Percentiles rank a stretch among this genome's conserved stretches.
Conservation (phyloP, 805 yeast species). For the Myxozyma nipponensis region DNA sequence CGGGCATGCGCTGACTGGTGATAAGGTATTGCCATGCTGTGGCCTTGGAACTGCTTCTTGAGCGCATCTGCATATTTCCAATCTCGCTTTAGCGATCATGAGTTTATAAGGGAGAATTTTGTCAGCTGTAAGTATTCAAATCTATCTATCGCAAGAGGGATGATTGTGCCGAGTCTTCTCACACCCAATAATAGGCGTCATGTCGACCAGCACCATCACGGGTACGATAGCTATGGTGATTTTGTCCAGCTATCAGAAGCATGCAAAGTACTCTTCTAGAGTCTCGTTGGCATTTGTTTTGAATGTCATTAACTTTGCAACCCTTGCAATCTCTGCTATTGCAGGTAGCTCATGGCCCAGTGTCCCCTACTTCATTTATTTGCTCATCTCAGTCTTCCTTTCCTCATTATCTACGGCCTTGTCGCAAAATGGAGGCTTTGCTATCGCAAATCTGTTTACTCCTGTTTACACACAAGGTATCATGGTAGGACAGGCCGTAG, state of each 20-base stretch:
- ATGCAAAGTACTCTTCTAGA: slow-evolving; percentile 25
- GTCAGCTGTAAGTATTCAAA: slow-evolving; percentile 33
- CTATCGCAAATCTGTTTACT: slow-evolving; percentile 74
- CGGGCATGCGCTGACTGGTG: not conserved
- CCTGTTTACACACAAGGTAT: slow-evolving; percentile 79
- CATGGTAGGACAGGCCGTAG: slow-evolving; percentile 91
- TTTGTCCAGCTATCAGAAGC: slow-evolving; percentile 14
- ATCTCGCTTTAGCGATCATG: slow-evolving; percentile 49
- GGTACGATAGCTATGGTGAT: slow-evolving; percentile 32
- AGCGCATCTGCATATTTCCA: slow-evolving; percentile 81
- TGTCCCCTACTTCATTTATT: slow-evolving; percentile 41
- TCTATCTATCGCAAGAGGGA: slow-evolving; percentile 27
- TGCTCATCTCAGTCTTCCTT: slow-evolving; percentile 59
- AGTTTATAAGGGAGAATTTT: slow-evolving; percentile 48
- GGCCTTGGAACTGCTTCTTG: slow-evolving; percentile 96
- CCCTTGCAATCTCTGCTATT: slow-evolving; percentile 26
- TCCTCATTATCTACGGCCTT: slow-evolving; percentile 60
- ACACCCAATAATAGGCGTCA: not conserved
- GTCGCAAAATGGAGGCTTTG: slow-evolving; percentile 88
- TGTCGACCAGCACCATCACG: slow-evolving; percentile 36
- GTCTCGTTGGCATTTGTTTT: slow-evolving; percentile 23
- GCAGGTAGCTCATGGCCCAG: slow-evolving; percentile 19
- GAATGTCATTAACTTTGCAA: slow-evolving; percentile 16
- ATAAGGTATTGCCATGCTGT: slow-evolving; percentile 42
- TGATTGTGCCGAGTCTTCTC: slow-evolving; percentile 8